Percentiles rank a stretch among this genome's conserved stretches.
Conservation (phyloP, 768 basidiomycete species). For the Pleurotus cornucopiae region DNA sequence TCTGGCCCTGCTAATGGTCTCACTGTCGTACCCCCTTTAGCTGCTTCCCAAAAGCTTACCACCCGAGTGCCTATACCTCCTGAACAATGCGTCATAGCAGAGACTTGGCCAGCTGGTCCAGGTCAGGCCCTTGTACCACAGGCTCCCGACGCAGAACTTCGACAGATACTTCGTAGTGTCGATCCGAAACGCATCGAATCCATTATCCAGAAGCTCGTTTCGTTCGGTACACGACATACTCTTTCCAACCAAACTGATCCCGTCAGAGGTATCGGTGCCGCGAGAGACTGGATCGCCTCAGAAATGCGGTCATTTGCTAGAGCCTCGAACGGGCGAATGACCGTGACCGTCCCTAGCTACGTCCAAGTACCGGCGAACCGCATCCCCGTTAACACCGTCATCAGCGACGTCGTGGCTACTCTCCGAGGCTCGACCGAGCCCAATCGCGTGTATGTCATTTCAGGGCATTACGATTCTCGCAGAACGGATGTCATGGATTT, state of each 20-base stretch:
- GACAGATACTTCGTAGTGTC: conserved; percentile 39
- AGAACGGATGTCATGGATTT: conserved; percentile 34
- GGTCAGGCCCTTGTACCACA: conserved; percentile 38
- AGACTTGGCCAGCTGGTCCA: conserved; percentile 48
- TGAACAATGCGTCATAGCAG: conserved; percentile 13
- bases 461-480: conserved; percentile 53
- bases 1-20: neutral
- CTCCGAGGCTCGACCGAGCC: conserved; percentile 44
- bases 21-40: neutral
- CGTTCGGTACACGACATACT: conserved; percentile 55
- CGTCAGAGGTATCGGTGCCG: conserved; percentile 49
- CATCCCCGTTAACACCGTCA: conserved; percentile 39
- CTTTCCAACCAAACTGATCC: conserved; percentile 51
- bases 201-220: conserved; percentile 47
- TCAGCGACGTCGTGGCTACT: conserved; percentile 49
- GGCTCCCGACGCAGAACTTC: conserved; percentile 38
- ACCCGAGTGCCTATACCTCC: conserved; percentile 4
- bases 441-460: conserved; percentile 47
- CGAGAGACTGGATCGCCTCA: conserved; percentile 50
- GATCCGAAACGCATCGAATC: conserved; percentile 39
- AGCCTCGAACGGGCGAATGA: conserved; percentile 36
- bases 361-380: conserved; percentile 30
- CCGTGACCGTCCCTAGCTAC: conserved; percentile 43
- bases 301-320: conserved; percentile 37
- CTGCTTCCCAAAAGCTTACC: neutral